phyloP scores from a whole-genome alignment of 176 grass and related monocot species.

The Juncus inflexus region DNA sequence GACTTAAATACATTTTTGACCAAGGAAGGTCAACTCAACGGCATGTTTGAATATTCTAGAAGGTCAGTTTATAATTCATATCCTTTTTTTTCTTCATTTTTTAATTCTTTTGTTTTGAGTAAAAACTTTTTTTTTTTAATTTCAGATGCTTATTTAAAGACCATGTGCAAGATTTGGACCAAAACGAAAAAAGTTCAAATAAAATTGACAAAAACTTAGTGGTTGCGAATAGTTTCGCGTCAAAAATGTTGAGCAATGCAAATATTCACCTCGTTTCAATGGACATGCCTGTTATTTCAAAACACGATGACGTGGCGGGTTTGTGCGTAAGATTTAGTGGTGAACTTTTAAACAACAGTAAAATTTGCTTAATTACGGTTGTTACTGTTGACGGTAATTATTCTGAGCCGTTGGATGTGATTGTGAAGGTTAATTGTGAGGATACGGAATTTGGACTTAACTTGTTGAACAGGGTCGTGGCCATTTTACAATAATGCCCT shows the following conservation, averaged over 20 bases:
- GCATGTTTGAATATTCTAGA: slow-evolving; percentile 88
- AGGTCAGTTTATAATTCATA: slow-evolving; percentile 41
- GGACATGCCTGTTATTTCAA: slow-evolving; percentile 80
- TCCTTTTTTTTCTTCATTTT: slow-evolving; percentile 6
- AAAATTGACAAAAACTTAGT: slow-evolving; percentile 54
- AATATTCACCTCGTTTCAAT: slow-evolving; percentile 72
- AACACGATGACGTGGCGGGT: slow-evolving; percentile 57
- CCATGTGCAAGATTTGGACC: slow-evolving; percentile 53
- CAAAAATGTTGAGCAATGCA: slow-evolving; percentile 63
- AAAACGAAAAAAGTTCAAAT: slow-evolving; percentile 21
- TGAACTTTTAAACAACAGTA: slow-evolving; percentile 46
- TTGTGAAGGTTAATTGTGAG: slow-evolving; percentile 73
- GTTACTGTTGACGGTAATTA: slow-evolving; percentile 38
- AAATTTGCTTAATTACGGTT: slow-evolving; percentile 57
- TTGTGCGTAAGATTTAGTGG: slow-evolving; percentile 77
- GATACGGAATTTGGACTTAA: slow-evolving; percentile 75
- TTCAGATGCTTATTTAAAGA: slow-evolving; percentile 76
- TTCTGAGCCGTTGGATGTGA: slow-evolving; percentile 47
- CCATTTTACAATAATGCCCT: slow-evolving; percentile 49
- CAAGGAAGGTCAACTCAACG: slow-evolving; percentile 64
- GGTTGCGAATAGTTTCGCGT: slow-evolving; percentile 50
- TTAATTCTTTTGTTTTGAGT: slow-evolving; percentile 3
- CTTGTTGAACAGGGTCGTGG: slow-evolving; percentile 55
- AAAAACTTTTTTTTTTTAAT: no score
- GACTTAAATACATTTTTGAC: slow-evolving; percentile 61